Evolutionary conservation across 352 stramenopile species (phyloP), one percentile per base, ranked within the genome.

Genomic region (Globisporangium echinulatum): DNA sequence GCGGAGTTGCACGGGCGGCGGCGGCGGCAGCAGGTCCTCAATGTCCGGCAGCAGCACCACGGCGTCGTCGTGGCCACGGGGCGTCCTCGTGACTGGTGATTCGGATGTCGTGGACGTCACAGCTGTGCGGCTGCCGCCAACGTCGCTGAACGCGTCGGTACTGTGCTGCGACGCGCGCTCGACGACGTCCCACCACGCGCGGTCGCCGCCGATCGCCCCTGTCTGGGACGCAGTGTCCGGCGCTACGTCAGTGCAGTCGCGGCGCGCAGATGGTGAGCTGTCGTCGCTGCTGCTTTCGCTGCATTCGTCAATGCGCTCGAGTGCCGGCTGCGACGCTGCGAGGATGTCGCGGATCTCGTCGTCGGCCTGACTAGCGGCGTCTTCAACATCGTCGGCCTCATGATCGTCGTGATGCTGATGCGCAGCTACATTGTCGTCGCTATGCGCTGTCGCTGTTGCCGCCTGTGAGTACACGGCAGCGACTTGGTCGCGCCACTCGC

Each of bases 301-400:
- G 4, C 58, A 46, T 4, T 68, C 37, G 63, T 76, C 74, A 39
- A 75, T 50, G 15, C 3, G 14, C 15, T 50, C 46, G 15, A 50
- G 33, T 0, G 71, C 25, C 5, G 53, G 57, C 48, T 92, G 83
- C 7, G 83, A 87, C 15, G 78, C 75, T 15, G 78, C 75, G 36
- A 93, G 63, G 43, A 93, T 93, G 44, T 88, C 80, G 2, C 61
- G 52, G 52, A 90, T 87, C 59, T 93, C 83, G 40, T 75, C 75
- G n/a, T 36, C 10, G 2, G 5, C 7, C 1, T 17, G 15, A 7
- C 17, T 15, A 17, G 13, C 17, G 43, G 72, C 69, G 11, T 47
- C 49, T 1, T 68, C 63, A 46, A 69, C 62, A 42, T 44, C 15
- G 36, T 52, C 49, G 25, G 25, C 19, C 3, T 46, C 19, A 47